phyloP scores from a whole-genome alignment of 2,329 filamentous ascomycete species.

The Orbilia brochopaga region DNA sequence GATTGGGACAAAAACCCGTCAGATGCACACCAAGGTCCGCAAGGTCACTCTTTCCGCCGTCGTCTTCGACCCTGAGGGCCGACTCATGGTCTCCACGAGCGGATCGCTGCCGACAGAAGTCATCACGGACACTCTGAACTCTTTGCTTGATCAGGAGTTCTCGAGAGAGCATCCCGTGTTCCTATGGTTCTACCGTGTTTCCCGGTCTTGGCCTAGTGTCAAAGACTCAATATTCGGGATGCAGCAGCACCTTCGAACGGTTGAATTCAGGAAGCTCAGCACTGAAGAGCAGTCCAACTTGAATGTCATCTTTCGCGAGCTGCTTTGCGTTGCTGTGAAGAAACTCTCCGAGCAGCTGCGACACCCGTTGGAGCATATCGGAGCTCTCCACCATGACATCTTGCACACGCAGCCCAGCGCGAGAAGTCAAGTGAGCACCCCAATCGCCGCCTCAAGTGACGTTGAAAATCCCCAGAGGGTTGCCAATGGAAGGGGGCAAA shows the following conservation, averaged over 20 bases:
- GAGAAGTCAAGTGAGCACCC: constrained; percentile 42
- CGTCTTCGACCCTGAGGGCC: constrained; percentile 71
- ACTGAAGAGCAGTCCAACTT: constrained; percentile 68
- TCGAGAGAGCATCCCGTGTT: constrained; percentile 78
- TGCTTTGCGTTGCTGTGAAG: constrained; percentile 80
- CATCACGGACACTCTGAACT: constrained; percentile 76
- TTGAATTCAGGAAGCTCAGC: constrained; percentile 58
- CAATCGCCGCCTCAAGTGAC: constrained; percentile 33
- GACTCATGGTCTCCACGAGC: constrained; percentile 72
- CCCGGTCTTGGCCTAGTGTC: constrained; percentile 76
- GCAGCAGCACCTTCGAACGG: constrained; percentile 69
- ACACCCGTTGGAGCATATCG: constrained; percentile 68
- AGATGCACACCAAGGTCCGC: constrained; percentile 57
- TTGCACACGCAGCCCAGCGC: constrained; percentile 66
- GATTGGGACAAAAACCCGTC: constrained; percentile 60
- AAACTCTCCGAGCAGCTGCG: constrained; percentile 73
- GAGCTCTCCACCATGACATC: constrained; percentile 77
- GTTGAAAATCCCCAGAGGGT: constrained; percentile 54
- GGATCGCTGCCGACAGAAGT: constrained; percentile 74
- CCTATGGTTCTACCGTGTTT: constrained; percentile 84
- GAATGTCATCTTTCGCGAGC: constrained; percentile 76
- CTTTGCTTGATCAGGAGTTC: constrained; percentile 63
- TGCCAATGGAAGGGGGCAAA: constrained; percentile 72
- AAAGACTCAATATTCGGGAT: constrained; percentile 73
- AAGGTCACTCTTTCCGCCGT: constrained; percentile 65